Percentiles rank a stretch among this genome's conserved stretches.
Evolutionary conservation across 495 filamentous ascomycete genomes (phyloP).

Genomic region (Echria macrotheca): DNA sequence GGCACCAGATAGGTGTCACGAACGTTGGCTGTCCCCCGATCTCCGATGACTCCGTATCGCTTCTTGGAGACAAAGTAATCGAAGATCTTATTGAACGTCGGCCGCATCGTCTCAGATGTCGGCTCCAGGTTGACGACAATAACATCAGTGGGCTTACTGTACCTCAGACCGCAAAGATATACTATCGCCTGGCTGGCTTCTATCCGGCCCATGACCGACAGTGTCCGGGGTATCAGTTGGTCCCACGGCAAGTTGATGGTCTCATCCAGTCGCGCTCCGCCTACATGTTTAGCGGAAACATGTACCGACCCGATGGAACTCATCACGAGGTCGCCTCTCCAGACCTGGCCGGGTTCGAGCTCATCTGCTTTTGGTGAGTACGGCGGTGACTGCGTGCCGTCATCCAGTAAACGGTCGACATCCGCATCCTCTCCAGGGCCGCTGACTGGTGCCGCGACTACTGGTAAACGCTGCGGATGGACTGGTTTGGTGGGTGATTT

Average conservation of each 20-base stretch:
- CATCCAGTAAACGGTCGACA: slow-evolving; percentile 85
- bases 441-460: slow-evolving; percentile 36
- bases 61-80: slow-evolving; percentile 74
- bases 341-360: slow-evolving; percentile 57
- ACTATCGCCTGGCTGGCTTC: slow-evolving; percentile 72
- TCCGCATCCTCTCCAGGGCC: slow-evolving; percentile 69
- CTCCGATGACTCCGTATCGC: slow-evolving; percentile 75
- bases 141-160: slow-evolving; percentile 67
- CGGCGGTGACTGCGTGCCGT: slow-evolving; percentile 72
- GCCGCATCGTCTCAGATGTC: slow-evolving; percentile 41
- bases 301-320: slow-evolving; percentile 64
- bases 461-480: slow-evolving; percentile 38
- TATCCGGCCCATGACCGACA: slow-evolving; percentile 81
- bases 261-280: slow-evolving; percentile 66
- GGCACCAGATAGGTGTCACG: slow-evolving; percentile 76
- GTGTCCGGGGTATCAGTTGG: slow-evolving; percentile 59
- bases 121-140: slow-evolving; percentile 62
- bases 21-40: slow-evolving; percentile 61
- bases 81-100: slow-evolving; percentile 64
- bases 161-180: slow-evolving; percentile 79
- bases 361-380: slow-evolving; percentile 65
- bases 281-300: slow-evolving; percentile 75
- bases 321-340: slow-evolving; percentile 79
- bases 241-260: slow-evolving; percentile 55
- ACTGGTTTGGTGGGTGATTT: slow-evolving; percentile 49